Percentiles rank a stretch among this genome's conserved stretches.
These are phyloP conservation scores for Schizosaccharomyces japonicus DNA, from an alignment of 805 yeast genomes.

Conservation along the genomic window DNA sequence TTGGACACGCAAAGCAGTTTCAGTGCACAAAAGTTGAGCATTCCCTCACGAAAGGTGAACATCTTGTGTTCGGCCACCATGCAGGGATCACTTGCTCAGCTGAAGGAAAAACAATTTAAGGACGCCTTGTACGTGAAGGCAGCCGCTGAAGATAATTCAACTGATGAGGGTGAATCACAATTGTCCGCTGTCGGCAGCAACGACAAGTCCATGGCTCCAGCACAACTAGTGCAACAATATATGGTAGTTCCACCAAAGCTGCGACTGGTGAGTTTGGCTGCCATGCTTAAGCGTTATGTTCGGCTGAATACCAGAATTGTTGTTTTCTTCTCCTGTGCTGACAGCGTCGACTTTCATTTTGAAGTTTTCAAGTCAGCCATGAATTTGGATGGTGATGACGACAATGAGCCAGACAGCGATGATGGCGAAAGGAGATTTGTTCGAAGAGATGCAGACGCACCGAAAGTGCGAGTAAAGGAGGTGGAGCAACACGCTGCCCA, in stretches of 20 bases:
- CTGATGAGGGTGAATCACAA: not conserved
- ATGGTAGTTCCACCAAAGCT: constrained; percentile 82
- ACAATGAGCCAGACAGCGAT: constrained; percentile 16
- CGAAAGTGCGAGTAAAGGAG: too few species aligned
- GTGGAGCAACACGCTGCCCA: constrained; percentile 12
- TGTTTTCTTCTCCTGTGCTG: constrained; percentile 81
- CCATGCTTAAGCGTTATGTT: constrained; percentile 21
- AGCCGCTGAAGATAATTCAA: constrained; percentile 5
- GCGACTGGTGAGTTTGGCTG: constrained; percentile 59
- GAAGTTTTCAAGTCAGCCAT: constrained; percentile 28
- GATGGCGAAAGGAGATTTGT: too few species aligned
- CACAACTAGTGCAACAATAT: constrained; percentile 60
- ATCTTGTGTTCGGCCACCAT: constrained; percentile 87
- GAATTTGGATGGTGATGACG: constrained; percentile 16
- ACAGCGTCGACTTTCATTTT: constrained; percentile 86
- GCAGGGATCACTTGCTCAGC: constrained; percentile 50
- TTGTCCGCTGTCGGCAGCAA: too few species aligned
- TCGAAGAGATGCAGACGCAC: too few species aligned
- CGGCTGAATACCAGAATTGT: constrained; percentile 22
- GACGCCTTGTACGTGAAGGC: constrained; percentile 33
- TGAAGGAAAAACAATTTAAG: constrained; percentile 54
- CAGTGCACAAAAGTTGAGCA: constrained; percentile 16
- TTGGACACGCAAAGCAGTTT: constrained; percentile 27
- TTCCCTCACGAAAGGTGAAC: constrained; percentile 52
- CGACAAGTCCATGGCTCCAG: constrained; percentile 41